Percentiles rank a stretch among this genome's conserved stretches.
Conservation (phyloP, 1,139 yeast genomes). For the Saccharomycopsis phalli region DNA sequence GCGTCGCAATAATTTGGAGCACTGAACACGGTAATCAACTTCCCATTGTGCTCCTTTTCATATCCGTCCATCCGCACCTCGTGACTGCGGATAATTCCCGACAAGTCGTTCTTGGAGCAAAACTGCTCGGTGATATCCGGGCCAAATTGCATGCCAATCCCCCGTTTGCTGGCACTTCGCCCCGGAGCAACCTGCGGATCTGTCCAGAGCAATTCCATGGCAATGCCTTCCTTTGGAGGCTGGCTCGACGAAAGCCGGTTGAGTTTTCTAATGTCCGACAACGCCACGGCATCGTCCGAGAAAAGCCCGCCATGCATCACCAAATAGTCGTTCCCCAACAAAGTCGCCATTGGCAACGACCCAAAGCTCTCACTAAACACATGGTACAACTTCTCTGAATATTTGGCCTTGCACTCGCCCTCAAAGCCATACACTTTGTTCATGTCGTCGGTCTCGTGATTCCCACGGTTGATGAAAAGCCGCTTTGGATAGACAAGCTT, state of each 20-base stretch:
- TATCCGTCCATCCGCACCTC: constrained; percentile 92
- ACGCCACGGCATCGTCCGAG: constrained; percentile 61
- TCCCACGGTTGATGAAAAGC: constrained; percentile 80
- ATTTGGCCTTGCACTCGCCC: constrained; percentile 90
- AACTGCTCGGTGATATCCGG: constrained; percentile 85
- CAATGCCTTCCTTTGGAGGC: constrained; percentile 86
- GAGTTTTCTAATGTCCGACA: constrained; percentile 65
- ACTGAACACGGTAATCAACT: constrained; percentile 83
- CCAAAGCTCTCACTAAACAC: constrained; percentile 85
- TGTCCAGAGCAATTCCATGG: constrained; percentile 97
- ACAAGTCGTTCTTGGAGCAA: constrained; percentile 60
- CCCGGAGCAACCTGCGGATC: constrained; percentile 84
- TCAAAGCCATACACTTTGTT: constrained; percentile 94
- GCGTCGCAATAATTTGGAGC: constrained; percentile 97
- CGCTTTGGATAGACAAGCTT: constrained; percentile 71
- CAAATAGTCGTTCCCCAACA: constrained; percentile 67
- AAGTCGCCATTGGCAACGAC: constrained; percentile 76
- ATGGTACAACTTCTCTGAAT: constrained; percentile 72
- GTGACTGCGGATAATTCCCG: constrained; percentile 85
- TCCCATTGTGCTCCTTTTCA: constrained; percentile 78
- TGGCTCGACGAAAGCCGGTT: constrained; percentile 58
- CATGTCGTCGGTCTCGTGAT: constrained; percentile 96
- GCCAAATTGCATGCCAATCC: constrained; percentile 93
- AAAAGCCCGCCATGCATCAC: constrained; percentile 96
- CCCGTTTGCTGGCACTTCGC: constrained; percentile 83